Evolutionary conservation across 306 rosid species (phyloP).

Genomic region (Cucurbita maxima): DNA sequence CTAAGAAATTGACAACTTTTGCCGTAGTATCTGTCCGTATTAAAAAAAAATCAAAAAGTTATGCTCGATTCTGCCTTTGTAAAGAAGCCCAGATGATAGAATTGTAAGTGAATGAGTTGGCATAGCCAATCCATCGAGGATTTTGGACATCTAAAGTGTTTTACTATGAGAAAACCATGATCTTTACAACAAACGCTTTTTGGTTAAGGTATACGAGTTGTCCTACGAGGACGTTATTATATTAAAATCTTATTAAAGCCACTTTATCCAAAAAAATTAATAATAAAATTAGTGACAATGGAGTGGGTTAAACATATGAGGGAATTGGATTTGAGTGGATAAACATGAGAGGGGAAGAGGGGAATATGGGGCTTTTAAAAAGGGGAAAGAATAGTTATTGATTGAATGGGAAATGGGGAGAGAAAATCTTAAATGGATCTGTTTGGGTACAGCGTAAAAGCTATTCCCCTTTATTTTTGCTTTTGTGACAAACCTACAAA

Average conservation of each 20-base stretch:
- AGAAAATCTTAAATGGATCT: not conserved
- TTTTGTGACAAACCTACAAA: not conserved
- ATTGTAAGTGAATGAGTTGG: too few species aligned
- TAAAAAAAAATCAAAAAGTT: too few species aligned
- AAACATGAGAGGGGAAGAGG: not conserved
- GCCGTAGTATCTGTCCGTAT: too few species aligned
- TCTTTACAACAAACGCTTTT: too few species aligned
- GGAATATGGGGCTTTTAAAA: not conserved
- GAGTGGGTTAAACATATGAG: not conserved
- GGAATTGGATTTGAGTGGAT: not conserved
- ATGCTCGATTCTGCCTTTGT: too few species aligned
- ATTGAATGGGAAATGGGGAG: not conserved
- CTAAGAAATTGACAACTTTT: too few species aligned
- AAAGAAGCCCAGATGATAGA: too few species aligned
- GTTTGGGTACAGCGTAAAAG: not conserved
- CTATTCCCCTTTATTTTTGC: not conserved
- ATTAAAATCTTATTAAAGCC: not conserved
- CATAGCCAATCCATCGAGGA: too few species aligned
- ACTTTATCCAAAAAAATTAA: not conserved
- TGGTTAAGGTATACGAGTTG: not conserved
- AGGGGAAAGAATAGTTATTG: not conserved
- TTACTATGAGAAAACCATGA: too few species aligned
- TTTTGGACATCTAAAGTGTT: too few species aligned
- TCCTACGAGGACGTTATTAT: not conserved
- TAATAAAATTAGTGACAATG: too few species aligned